These are phyloP conservation scores for Byssoonygena ceratinophila DNA, from an alignment of 2,329 filamentous ascomycete genomes.

Conservation along the genomic window DNA sequence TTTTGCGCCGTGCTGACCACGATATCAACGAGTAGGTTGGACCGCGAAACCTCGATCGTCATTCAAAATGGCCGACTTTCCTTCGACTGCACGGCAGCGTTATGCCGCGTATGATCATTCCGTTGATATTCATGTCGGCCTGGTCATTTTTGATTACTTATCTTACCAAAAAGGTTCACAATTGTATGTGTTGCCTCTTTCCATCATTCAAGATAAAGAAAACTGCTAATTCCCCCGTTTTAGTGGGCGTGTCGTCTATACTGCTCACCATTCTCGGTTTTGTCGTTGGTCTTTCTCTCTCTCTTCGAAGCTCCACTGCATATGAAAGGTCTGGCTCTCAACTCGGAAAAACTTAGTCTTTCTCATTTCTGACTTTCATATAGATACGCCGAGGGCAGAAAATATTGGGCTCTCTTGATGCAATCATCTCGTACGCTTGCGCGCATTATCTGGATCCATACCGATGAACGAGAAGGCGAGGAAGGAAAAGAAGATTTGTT, in stretches of 20 bases:
- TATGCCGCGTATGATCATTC: conserved; percentile 62
- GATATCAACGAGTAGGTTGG: conserved; percentile 18
- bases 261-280: conserved; percentile 70
- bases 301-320: conserved; percentile 64
- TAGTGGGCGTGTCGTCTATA: conserved; percentile 47
- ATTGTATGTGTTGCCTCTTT: conserved; percentile 25
- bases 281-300: conserved; percentile 67
- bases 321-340: conserved; percentile 50
- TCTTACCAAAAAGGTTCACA: conserved; percentile 41
- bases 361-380: conserved; percentile 3
- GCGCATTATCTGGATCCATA: conserved; percentile 74
- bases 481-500: conserved; percentile 56
- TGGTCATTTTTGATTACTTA: conserved; percentile 59
- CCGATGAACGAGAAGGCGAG: conserved; percentile 48
- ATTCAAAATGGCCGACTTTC: conserved; percentile 68
- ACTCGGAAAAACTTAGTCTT: neutral
- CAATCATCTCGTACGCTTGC: conserved; percentile 48
- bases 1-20: too few relatives aligned
- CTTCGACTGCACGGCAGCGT: conserved; percentile 67
- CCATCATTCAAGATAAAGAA: conserved; percentile 5
- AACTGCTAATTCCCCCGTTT: conserved; percentile 6
- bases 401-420: conserved; percentile 50
- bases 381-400: conserved; percentile 50
- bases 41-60: conserved; percentile 58
- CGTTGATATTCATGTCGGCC: conserved; percentile 49